These are phyloP conservation scores for Pestalotiopsis sp. DNA, from an alignment of 2,329 filamentous ascomycete species.

Conservation along the genomic window DNA sequence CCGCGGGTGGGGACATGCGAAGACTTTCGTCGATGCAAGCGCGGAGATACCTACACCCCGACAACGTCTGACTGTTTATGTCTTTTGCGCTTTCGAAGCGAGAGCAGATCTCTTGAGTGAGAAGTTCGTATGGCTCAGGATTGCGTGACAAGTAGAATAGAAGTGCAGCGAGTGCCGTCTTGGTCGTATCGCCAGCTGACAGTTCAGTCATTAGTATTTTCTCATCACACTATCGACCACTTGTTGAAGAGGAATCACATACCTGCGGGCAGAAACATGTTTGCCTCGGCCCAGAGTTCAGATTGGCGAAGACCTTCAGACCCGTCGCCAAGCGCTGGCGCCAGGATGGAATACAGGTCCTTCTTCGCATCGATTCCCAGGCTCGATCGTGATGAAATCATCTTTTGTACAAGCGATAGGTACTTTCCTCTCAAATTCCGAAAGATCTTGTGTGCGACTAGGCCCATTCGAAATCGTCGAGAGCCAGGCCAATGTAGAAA, in stretches of 20 bases:
- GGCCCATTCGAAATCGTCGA: background rate
- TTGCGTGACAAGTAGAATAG: background rate
- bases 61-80: background rate
- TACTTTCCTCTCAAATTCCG: conserved; percentile 4
- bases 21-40: background rate
- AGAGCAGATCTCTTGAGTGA: background rate
- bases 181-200: background rate
- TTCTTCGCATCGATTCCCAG: background rate
- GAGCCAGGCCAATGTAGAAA: conserved; percentile 15
- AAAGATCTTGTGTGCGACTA: conserved; percentile 8
- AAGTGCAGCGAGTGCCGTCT: background rate
- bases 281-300: background rate
- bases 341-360: background rate
- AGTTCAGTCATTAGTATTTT: background rate
- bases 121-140: background rate
- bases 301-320: background rate
- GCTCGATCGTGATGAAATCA: conserved; percentile 7
- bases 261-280: background rate
- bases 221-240: background rate
- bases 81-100: background rate
- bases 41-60: background rate
- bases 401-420: conserved; percentile 7
- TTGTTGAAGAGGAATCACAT: background rate
- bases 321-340: background rate
- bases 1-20: background rate